Base-by-base conservation (phyloP, 2,329 filamentous ascomycete species). In the Neofusicoccum umdonicola region DNA sequence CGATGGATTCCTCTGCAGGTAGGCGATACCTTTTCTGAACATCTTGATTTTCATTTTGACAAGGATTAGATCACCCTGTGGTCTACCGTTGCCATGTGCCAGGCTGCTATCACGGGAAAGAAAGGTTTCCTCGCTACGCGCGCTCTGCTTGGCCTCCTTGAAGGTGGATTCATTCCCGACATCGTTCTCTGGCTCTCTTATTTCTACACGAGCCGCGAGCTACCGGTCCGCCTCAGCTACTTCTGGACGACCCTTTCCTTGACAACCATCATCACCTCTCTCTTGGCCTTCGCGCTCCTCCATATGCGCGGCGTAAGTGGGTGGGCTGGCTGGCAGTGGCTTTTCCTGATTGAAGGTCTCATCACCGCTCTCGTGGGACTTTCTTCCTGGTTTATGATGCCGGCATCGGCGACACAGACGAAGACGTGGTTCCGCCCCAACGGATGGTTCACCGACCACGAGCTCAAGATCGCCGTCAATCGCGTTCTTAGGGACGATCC, bases 401-500 rank as follows among this genome's bases (percentile, higher is more conserved):
- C 85, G 2, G 72, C 75, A 0, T 74, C 71, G n/a, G 69, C 74
- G 1, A 67, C 65, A 3, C 81, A 87, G 67, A 88, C 85, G 0
- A 80, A 79, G 47, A 83, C 79, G 51, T 85, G 83, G 82, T 85
- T 85, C 69, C 81, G 85, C 7, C 85, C 84, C 11, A 82, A 84
- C 62, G 87, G 87, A 0, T 89, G 86, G 84, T 89, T 89, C 72
- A 83, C 70, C 2, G 84, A 87, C 50, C 81, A 81, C 2, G 87
- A 88, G 65, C 85, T 89, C 69, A 78, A 79, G 60, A 89, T 89
- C 68, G 82, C 88, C 66, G 85, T 89, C 31, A 89, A 88, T 68
- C 79, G 86, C 0, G 77, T 86, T 9, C 77, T 88, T 0, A 83
- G 87, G 1, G 87, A 89, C 50, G 87, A 88, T 67, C 85, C 85